Conservation (phyloP, 2,329 filamentous ascomycete species). For the Lachnellula hyalina region DNA sequence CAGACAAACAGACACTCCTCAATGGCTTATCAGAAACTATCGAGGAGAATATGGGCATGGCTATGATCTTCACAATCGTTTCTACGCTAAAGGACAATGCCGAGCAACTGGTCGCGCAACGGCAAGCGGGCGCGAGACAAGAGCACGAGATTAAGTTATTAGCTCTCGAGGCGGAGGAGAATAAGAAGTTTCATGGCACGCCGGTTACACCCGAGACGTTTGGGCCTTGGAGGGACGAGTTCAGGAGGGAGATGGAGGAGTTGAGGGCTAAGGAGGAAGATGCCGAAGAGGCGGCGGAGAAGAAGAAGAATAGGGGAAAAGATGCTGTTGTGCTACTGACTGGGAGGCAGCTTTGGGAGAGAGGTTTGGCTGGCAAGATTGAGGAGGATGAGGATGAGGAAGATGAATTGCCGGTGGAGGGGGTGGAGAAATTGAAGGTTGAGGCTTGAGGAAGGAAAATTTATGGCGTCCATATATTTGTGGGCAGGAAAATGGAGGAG, state of each 20-base stretch:
- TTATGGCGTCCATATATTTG: not conserved
- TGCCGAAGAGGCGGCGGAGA: conserved; percentile 71
- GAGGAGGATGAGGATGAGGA: conserved; percentile 64
- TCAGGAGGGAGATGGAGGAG: conserved; percentile 77
- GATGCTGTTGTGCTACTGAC: conserved; percentile 66
- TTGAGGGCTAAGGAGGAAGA: conserved; percentile 62
- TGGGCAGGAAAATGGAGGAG: conserved; percentile 1
- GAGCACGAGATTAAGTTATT: conserved; percentile 49
- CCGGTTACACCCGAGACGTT: conserved; percentile 85
- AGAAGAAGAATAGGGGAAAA: conserved; percentile 72
- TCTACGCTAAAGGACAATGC: conserved; percentile 83
- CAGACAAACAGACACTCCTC: conserved; percentile 73
- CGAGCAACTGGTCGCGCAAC: conserved; percentile 75
- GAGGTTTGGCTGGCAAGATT: conserved; percentile 61
- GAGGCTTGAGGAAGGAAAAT: conserved; percentile 35
- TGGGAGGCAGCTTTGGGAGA: conserved; percentile 74
- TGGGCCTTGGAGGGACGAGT: conserved; percentile 72
- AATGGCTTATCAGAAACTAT: conserved; percentile 67
- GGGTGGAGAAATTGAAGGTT: conserved; percentile 68
- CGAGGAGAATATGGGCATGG: conserved; percentile 92
- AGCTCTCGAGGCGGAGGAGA: conserved; percentile 80
- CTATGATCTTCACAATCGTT: conserved; percentile 92
- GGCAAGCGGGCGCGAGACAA: conserved; percentile 59
- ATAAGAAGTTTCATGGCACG: conserved; percentile 91
- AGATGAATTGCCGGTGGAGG: conserved; percentile 49